Evolutionary conservation across 352 stramenopile genomes (phyloP).

Genomic region (Pythium aquatile): DNA sequence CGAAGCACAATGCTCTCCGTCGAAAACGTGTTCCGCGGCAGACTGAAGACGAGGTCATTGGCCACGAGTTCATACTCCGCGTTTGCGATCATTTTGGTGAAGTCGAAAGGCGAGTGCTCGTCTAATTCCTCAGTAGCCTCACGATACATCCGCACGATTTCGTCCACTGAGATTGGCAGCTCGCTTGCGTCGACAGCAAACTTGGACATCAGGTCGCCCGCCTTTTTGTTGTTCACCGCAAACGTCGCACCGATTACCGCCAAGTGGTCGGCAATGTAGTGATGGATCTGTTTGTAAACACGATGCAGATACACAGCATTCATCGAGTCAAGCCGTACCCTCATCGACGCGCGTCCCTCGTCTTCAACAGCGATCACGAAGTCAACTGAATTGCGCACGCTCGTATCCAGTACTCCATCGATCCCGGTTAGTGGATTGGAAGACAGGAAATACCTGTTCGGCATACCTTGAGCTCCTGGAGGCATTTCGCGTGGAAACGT

Average conservation of each 20-base stretch:
- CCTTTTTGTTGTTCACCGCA: slow-evolving; percentile 10
- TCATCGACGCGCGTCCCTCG: neutral
- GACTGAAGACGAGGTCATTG: slow-evolving; percentile 78
- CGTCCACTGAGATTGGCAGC: slow-evolving; percentile 28
- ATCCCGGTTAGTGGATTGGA: slow-evolving; percentile 47
- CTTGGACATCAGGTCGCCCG: slow-evolving; percentile 13
- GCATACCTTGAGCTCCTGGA: slow-evolving; percentile 34
- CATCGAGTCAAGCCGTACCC: slow-evolving; percentile 70
- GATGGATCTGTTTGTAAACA: slow-evolving; percentile 85
- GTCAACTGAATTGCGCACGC: slow-evolving; percentile 55
- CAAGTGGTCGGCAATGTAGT: slow-evolving; percentile 70
- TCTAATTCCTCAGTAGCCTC: slow-evolving; percentile 13
- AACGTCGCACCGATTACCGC: neutral
- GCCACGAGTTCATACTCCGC: slow-evolving; percentile 67
- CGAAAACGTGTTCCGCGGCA: slow-evolving; percentile 80
- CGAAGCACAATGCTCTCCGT: slow-evolving; percentile 69
- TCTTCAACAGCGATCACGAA: slow-evolving; percentile 30
- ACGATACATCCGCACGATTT: slow-evolving; percentile 30
- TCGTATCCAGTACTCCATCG: slow-evolving; percentile 24
- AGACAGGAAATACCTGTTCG: slow-evolving; percentile 70
- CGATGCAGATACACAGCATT: slow-evolving; percentile 82
- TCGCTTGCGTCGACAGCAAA: slow-evolving; percentile 24
- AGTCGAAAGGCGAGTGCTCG: neutral
- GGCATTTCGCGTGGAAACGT: slow-evolving; percentile 42
- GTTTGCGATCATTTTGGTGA: slow-evolving; percentile 9